Evolutionary conservation across 192 early-diverging fungal genomes (phyloP).

Genomic region (Gaertneriomyces sp.): DNA sequence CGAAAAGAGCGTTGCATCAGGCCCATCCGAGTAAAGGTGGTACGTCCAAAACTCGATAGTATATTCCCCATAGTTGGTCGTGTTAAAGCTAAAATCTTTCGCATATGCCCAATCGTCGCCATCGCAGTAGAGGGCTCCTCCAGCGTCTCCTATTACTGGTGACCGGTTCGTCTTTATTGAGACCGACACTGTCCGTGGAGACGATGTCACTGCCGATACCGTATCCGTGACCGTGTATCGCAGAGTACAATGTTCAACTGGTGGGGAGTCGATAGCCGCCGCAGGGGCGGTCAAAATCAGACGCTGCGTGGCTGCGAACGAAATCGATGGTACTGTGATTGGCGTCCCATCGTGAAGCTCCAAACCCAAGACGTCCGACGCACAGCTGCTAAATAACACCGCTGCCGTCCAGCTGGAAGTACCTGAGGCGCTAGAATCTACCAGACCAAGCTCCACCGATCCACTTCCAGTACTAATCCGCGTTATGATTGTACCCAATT

Average conservation of each 20-base stretch:
- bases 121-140: slow-evolving; percentile 13
- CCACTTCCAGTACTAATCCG: not conserved
- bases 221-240: slow-evolving; percentile 1
- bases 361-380: not conserved
- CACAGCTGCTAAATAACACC: not conserved
- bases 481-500: slow-evolving; percentile 1
- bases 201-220: not conserved
- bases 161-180: slow-evolving; percentile 3
- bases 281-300: not conserved
- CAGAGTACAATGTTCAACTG: slow-evolving; percentile 1
- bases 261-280: not conserved
- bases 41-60: slow-evolving; percentile 19
- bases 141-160: slow-evolving; percentile 5
- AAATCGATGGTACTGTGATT: not conserved
- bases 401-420: not conserved
- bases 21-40: slow-evolving; percentile 9
- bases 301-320: not conserved
- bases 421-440: not conserved
- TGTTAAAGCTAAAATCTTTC: slow-evolving; percentile 12
- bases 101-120: slow-evolving; percentile 11
- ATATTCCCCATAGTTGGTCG: slow-evolving; percentile 7
- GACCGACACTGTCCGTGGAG: not conserved
- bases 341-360: not conserved
- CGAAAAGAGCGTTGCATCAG: slow-evolving; percentile 8
- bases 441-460: slow-evolving; percentile 1